Evolutionary conservation across 345 rosid species (phyloP), one percentile per base, ranked within the genome.

Genomic region (Camelina neglecta): DNA sequence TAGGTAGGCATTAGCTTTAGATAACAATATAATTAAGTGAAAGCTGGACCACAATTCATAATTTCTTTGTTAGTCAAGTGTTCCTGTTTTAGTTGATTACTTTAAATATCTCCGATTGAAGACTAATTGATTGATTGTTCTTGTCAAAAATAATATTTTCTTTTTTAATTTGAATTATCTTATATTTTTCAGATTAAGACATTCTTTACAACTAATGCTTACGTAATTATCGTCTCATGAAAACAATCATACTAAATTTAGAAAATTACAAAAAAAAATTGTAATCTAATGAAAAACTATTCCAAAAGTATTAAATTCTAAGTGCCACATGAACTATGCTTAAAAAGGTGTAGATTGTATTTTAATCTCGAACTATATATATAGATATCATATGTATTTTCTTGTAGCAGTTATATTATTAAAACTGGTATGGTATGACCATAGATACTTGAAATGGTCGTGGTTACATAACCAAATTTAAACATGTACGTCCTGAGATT

Each of bases 401-500:
- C 16, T 45, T 57, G 11, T 56, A 66, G 71, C 16, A 64, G 45
- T 57, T 74, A 65, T 48, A 35, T 47, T 24, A 57, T 47, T 24
- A 57, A 74, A 56, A n/a, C 39, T 36, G 72, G 72, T 48, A 74
- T 66, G 78, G 13, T 58, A 23, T 56, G 59, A 47, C 29, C 65
- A 65, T 47, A 66, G 36, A 33, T 74, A 67, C 72, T 16, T 12
- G 26, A 74, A 47, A 57, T 74, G 35, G 68, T 66, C 53, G 39
- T 66, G 41, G 67, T 66, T 66, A 66, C 18, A 66, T 47, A 48
- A 66, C 78, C 72, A 66, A 66, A 74, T 73, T 64, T 55, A 45
- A 55, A 33, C 71, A 73, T 64, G 65, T 74, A 74, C 72, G 60
- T 58, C 78, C 44, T 48, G 31, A 66, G 60, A 36, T 65, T 74